Evolutionary conservation across 2,329 filamentous ascomycete genomes (phyloP).

Genomic region (Fusarium circinatum): DNA sequence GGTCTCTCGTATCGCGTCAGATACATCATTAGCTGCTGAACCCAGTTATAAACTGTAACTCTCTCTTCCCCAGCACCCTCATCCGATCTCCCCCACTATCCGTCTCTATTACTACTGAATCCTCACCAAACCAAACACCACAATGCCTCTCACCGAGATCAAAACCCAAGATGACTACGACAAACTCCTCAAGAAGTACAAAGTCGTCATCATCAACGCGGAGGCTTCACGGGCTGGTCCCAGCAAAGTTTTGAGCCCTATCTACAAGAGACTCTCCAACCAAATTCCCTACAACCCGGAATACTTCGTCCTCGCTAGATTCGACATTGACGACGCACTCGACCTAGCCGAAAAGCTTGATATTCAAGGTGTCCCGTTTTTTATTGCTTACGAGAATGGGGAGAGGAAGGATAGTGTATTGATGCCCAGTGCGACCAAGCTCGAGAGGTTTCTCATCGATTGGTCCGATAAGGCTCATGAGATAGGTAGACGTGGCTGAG

Average conservation of each 20-base stretch:
- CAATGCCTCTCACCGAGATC: not conserved
- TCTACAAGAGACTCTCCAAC: not conserved
- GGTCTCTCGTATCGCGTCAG: too few species aligned
- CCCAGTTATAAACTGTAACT: too few species aligned
- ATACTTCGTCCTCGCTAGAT: not conserved
- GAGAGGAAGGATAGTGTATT: fast-evolving
- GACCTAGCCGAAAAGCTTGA: not conserved
- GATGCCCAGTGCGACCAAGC: too few species aligned
- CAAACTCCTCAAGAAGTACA: fast-evolving
- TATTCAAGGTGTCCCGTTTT: not conserved
- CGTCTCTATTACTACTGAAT: fast-evolving
- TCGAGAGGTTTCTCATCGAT: too few species aligned
- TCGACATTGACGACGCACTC: not conserved
- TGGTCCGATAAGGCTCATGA: too few species aligned
- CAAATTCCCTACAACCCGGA: not conserved
- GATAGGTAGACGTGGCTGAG: too few species aligned
- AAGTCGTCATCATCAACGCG: not conserved
- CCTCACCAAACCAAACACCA: fast-evolving
- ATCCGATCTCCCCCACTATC: not conserved
- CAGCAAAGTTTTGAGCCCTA: not conserved
- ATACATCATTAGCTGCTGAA: too few species aligned
- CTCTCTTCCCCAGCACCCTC: fast-evolving
- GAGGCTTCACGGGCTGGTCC: not conserved
- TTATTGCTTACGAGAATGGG: not conserved
- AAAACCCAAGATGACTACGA: not conserved